Conservation (phyloP, 2,329 filamentous ascomycete species). For the Lecanicillium sp. region DNA sequence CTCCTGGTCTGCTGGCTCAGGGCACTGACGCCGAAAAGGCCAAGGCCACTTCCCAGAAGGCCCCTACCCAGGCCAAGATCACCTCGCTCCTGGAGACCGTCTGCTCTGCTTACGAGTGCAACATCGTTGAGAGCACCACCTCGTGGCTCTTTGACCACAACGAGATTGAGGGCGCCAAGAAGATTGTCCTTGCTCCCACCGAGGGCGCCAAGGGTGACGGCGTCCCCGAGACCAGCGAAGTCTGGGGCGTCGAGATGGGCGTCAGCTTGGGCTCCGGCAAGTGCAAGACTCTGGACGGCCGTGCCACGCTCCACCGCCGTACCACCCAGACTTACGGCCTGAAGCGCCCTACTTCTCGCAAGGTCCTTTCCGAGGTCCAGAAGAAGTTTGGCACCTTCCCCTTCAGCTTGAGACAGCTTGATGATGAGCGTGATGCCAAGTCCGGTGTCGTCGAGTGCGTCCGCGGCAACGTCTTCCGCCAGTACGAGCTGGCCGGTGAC, state of each 20-base stretch:
- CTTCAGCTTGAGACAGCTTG: constrained; percentile 93
- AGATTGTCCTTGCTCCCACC: constrained; percentile 84
- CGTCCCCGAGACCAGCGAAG: constrained; percentile 78
- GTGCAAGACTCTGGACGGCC: constrained; percentile 83
- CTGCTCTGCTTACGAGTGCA: constrained; percentile 83
- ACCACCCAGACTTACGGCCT: constrained; percentile 86
- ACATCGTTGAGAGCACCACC: constrained; percentile 93
- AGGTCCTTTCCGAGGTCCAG: constrained; percentile 87
- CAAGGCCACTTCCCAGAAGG: constrained; percentile 76
- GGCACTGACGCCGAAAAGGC: constrained; percentile 93
- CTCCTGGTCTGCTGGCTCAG: constrained; percentile 74
- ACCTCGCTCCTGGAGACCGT: constrained; percentile 85
- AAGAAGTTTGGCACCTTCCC: constrained; percentile 98
- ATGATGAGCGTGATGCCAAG: constrained; percentile 95
- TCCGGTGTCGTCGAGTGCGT: constrained; percentile 94
- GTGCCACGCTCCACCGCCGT: constrained; percentile 86
- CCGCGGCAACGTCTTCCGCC: constrained; percentile 81
- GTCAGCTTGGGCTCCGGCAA: constrained; percentile 88
- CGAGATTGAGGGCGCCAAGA: constrained; percentile 95
- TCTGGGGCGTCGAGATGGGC: constrained; percentile 96
- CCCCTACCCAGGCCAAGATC: constrained; percentile 80
- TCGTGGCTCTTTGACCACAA: constrained; percentile 95
- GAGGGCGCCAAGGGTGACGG: constrained; percentile 91
- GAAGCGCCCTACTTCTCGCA: constrained; percentile 88
- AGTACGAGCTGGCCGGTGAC: constrained; percentile 94